Evolutionary conservation across 345 rosid genomes (phyloP).

Genomic region (Garcia nutans): DNA sequence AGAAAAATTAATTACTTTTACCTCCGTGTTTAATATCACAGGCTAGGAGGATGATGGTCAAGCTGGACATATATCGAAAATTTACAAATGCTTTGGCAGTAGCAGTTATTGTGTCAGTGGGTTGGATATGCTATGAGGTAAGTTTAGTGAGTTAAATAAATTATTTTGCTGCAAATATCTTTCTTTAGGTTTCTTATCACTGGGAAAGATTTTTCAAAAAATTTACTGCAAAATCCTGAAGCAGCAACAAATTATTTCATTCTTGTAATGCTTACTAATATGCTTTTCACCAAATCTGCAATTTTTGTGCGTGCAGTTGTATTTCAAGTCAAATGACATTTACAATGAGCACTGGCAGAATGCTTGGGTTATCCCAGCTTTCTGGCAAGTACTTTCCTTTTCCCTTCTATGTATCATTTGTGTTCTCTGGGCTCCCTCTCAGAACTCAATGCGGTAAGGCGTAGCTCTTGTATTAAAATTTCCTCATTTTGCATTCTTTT

Average conservation of each 20-base stretch:
- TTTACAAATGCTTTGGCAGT: slow-evolving; percentile 96
- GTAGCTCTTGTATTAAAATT: background rate
- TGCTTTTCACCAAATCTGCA: background rate
- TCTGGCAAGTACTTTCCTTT: slow-evolving; percentile 90
- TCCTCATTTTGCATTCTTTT: background rate
- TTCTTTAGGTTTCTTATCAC: background rate
- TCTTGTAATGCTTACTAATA: background rate
- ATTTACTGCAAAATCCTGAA: background rate
- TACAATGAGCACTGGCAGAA: slow-evolving; percentile 93
- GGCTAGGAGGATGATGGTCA: slow-evolving; percentile 79
- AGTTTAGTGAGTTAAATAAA: background rate
- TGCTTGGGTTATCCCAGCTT: slow-evolving; percentile 93
- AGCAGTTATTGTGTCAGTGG: slow-evolving; percentile 84
- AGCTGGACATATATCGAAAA: slow-evolving; percentile 86
- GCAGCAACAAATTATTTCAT: background rate
- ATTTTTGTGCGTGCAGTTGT: slow-evolving; percentile 56
- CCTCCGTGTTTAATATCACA: slow-evolving; percentile 29
- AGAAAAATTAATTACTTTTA: slow-evolving; percentile 5
- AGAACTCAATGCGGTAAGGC: slow-evolving; percentile 76
- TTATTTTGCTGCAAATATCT: background rate
- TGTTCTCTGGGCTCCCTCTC: slow-evolving; percentile 95
- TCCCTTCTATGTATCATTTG: slow-evolving; percentile 80
- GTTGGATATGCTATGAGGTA: slow-evolving; percentile 99
- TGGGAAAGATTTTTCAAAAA: background rate
- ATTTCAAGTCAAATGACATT: slow-evolving; percentile 83